phyloP scores from a whole-genome alignment of 1,139 yeast species.

The Eremothecium cymbalariae region DNA sequence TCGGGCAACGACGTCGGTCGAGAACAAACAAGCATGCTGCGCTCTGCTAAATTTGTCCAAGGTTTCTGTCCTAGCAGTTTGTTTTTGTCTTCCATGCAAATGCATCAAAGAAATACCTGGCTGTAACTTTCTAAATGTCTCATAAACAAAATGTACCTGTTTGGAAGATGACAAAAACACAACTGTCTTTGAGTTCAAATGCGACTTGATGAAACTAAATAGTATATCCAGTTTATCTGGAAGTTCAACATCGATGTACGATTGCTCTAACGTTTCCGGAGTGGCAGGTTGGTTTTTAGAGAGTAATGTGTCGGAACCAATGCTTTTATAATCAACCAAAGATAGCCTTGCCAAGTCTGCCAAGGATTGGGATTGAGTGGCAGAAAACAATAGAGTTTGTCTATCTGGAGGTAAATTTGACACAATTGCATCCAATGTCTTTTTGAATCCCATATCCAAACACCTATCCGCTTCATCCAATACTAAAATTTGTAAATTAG shows the following conservation, averaged over 20 bases:
- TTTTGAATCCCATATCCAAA: constrained; percentile 92
- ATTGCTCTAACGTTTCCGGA: constrained; percentile 80
- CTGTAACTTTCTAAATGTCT: constrained; percentile 80
- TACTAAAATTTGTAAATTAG: constrained; percentile 73
- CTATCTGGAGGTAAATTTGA: constrained; percentile 76
- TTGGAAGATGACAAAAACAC: constrained; percentile 90
- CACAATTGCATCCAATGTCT: constrained; percentile 77
- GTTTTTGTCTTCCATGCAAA: constrained; percentile 92
- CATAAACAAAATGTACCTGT: constrained; percentile 91
- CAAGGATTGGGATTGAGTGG: constrained; percentile 87
- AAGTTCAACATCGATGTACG: constrained; percentile 60
- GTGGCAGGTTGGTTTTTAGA: constrained; percentile 49
- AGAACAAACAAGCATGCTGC: constrained; percentile 80
- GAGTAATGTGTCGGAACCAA: constrained; percentile 42
- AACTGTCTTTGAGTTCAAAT: constrained; percentile 72
- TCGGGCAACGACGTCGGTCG: constrained; percentile 95
- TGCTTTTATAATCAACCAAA: constrained; percentile 66
- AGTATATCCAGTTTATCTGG: constrained; percentile 78
- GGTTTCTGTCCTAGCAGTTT: constrained; percentile 84
- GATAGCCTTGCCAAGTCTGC: constrained; percentile 85
- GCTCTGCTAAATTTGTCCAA: constrained; percentile 79
- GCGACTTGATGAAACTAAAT: constrained; percentile 87
- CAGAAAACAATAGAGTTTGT: constrained; percentile 85
- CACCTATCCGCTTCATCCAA: constrained; percentile 96
- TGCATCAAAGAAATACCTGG: constrained; percentile 94